A percentile compares a stretch with the other conserved stretches of the same genome.
Evolutionary conservation across 495 filamentous ascomycete genomes (phyloP).

Genomic region (Penicillium nucicola): DNA sequence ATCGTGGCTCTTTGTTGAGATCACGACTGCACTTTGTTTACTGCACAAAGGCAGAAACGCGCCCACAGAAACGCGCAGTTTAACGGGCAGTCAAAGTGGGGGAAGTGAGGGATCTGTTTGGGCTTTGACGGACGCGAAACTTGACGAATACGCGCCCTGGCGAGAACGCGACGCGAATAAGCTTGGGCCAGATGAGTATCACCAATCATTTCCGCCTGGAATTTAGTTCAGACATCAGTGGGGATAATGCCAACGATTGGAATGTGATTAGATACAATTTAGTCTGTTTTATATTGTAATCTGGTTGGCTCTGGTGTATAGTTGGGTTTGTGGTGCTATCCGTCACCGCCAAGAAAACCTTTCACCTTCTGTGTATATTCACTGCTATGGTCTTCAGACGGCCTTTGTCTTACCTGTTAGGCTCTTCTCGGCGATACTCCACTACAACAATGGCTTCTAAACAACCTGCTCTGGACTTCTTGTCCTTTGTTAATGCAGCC

Average conservation of each 20-base stretch:
- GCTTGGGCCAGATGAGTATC: slow-evolving; percentile 17
- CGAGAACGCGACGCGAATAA: slow-evolving; percentile 14
- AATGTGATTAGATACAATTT: too few relatives aligned
- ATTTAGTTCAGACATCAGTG: too few relatives aligned
- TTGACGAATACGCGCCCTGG: slow-evolving; percentile 15
- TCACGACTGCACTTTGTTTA: slow-evolving; percentile 2
- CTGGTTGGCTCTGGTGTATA: background rate
- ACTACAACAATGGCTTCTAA: slow-evolving; percentile 53
- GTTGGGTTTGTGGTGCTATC: background rate
- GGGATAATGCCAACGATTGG: too few relatives aligned
- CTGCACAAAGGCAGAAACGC: background rate
- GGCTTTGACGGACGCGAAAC: slow-evolving; percentile 10
- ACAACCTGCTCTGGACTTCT: slow-evolving; percentile 71
- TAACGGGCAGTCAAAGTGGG: background rate
- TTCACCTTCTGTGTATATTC: slow-evolving; percentile 9
- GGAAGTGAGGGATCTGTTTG: background rate
- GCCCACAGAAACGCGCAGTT: background rate
- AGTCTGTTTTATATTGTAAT: background rate
- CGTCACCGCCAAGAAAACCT: slow-evolving; percentile 14
- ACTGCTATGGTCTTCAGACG: slow-evolving; percentile 7
- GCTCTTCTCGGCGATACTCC: slow-evolving; percentile 14
- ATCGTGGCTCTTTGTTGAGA: slow-evolving; percentile 7
- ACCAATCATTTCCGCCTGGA: background rate
- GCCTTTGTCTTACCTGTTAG: slow-evolving; percentile 6
- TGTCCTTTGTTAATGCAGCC: slow-evolving; percentile 91